phyloP scores from a whole-genome alignment of 2,329 filamentous ascomycete genomes.

The Exophiala xenobiotica region DNA sequence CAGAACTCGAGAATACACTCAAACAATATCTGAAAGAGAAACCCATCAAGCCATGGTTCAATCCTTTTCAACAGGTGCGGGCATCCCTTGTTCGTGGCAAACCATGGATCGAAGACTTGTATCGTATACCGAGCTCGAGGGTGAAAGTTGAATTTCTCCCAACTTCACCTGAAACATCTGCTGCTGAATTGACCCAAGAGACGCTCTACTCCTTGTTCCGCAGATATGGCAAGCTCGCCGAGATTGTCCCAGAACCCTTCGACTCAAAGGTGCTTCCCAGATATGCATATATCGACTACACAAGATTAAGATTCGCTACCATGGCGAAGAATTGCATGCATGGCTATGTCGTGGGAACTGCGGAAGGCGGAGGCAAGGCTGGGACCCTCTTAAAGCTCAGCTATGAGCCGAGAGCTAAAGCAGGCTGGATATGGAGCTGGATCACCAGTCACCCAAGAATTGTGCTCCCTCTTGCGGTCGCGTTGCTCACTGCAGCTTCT shows the following conservation, averaged over 20 bases:
- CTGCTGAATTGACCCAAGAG: slow-evolving; percentile 81
- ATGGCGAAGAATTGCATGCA: slow-evolving; percentile 93
- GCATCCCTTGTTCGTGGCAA: slow-evolving; percentile 74
- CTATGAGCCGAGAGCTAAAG: slow-evolving; percentile 76
- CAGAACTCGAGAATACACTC: slow-evolving; percentile 62
- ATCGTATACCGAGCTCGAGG: slow-evolving; percentile 72
- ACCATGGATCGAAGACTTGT: slow-evolving; percentile 92
- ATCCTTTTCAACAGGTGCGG: slow-evolving; percentile 70
- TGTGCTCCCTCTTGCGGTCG: slow-evolving; percentile 78
- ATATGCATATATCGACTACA: slow-evolving; percentile 78
- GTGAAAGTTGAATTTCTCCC: slow-evolving; percentile 84
- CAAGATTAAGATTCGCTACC: slow-evolving; percentile 69
- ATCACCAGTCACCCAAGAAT: slow-evolving; percentile 81
- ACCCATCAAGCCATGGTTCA: slow-evolving; percentile 86
- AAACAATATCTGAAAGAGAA: slow-evolving; percentile 64
- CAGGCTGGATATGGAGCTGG: slow-evolving; percentile 83
- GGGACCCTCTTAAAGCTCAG: slow-evolving; percentile 78
- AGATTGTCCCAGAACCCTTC: slow-evolving; percentile 77
- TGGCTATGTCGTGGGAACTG: slow-evolving; percentile 69
- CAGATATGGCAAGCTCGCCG: slow-evolving; percentile 82
- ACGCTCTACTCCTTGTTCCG: slow-evolving; percentile 83
- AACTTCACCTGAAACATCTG: slow-evolving; percentile 65
- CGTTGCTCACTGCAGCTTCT: slow-evolving; percentile 76
- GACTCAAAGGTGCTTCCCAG: slow-evolving; percentile 83
- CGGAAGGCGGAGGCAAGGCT: slow-evolving; percentile 68